A percentile compares a stretch with the other conserved stretches of the same genome.
phyloP scores from a whole-genome alignment of 495 filamentous ascomycete genomes.

The Penicillium chermesinum region DNA sequence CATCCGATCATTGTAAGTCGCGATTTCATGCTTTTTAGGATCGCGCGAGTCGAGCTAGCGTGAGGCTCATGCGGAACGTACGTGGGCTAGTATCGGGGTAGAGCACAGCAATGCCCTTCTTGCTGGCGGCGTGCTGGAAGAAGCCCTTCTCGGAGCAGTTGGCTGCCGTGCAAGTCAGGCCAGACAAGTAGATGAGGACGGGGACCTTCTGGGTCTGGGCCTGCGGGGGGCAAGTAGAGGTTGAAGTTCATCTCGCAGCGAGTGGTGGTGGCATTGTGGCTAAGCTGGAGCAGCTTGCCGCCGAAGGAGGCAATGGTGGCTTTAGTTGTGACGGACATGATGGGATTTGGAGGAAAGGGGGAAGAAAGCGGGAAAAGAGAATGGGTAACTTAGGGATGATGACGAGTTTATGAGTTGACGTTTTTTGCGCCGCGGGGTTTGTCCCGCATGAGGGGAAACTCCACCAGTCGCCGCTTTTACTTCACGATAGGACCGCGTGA shows the following conservation, averaged over 20 bases:
- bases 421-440: slow-evolving; percentile 19
- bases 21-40: background rate
- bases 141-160: slow-evolving; percentile 95
- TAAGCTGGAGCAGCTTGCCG: slow-evolving; percentile 90
- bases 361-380: background rate
- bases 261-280: slow-evolving; percentile 67
- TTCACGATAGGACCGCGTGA: too few relatives aligned
- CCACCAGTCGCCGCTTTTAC: slow-evolving; percentile 6
- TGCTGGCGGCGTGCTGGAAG: slow-evolving; percentile 75
- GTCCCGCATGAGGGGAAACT: slow-evolving; percentile 26
- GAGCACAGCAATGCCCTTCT: slow-evolving; percentile 77
- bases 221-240: slow-evolving; percentile 60
- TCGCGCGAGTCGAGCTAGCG: background rate
- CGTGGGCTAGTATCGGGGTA: slow-evolving; percentile 94
- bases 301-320: slow-evolving; percentile 89
- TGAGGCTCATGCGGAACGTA: slow-evolving; percentile 31
- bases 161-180: slow-evolving; percentile 90
- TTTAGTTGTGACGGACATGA: slow-evolving; percentile 78
- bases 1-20: background rate
- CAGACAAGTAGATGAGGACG: slow-evolving; percentile 90
- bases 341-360: slow-evolving; percentile 3
- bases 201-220: slow-evolving; percentile 60
- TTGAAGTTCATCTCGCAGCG: slow-evolving; percentile 65
- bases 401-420: slow-evolving; percentile 14
- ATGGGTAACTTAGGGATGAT: background rate